Conservation (phyloP, 108 stramenopile genomes). For the Conticribra guillardii region DNA sequence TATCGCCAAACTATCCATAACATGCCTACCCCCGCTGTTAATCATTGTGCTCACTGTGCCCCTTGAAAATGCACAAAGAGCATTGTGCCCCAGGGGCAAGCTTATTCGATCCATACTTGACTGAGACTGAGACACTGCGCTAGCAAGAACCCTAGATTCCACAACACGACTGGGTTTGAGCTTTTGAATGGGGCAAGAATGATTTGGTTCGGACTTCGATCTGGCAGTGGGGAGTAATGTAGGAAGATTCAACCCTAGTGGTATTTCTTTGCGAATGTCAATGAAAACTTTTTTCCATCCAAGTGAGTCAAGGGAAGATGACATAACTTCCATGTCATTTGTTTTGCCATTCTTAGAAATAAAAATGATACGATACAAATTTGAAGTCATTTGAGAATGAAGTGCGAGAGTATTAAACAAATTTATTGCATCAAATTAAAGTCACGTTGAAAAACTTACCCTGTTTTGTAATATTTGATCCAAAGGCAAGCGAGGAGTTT, state of each 20-base stretch:
- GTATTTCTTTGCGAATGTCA: slow-evolving; percentile 68
- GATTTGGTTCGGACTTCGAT: slow-evolving; percentile 12
- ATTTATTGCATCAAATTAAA: too few species aligned
- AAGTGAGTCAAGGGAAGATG: slow-evolving; percentile 63
- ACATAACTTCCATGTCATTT: slow-evolving; percentile 41
- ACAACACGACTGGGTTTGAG: slow-evolving; percentile 40
- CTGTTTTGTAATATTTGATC: not conserved
- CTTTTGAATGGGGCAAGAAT: slow-evolving; percentile 13
- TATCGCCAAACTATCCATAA: slow-evolving; percentile 71
- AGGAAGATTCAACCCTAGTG: slow-evolving; percentile 25
- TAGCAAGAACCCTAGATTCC: slow-evolving; percentile 30
- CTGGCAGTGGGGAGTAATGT: not conserved
- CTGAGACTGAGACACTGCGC: slow-evolving; percentile 14
- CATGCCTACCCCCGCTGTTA: slow-evolving; percentile 60
- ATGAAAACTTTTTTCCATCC: slow-evolving; percentile 86
- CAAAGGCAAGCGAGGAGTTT: slow-evolving; percentile 18
- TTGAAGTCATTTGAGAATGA: not conserved
- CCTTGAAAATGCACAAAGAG: slow-evolving; percentile 76
- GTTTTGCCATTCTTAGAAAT: slow-evolving; percentile 1
- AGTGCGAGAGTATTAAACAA: not conserved
- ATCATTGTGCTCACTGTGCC: slow-evolving; percentile 47
- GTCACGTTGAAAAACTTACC: not conserved
- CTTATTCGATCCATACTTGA: not conserved
- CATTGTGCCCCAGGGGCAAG: slow-evolving; percentile 75
- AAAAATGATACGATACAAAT: not conserved